Percentiles rank a stretch among this genome's conserved stretches.
These are phyloP conservation scores for Claviceps purpurea DNA, from an alignment of 2,329 filamentous ascomycete species.

Conservation along the genomic window DNA sequence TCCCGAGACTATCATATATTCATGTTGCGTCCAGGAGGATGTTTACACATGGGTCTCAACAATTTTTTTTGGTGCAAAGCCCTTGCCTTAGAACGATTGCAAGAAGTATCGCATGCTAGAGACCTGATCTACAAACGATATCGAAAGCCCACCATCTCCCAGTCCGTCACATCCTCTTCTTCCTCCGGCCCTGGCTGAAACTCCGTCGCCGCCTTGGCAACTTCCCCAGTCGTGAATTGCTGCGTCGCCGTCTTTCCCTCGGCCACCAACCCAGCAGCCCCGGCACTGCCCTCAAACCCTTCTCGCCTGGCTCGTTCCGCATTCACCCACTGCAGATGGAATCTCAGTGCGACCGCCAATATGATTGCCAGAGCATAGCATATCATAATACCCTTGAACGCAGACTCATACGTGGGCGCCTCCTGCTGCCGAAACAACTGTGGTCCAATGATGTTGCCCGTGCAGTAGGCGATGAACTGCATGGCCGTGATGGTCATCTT, in stretches of 20 bases:
- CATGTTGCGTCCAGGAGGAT: too few relatives aligned
- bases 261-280: constrained; percentile 25
- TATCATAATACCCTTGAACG: constrained; percentile 41
- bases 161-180: constrained; percentile 47
- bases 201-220: constrained; percentile 19
- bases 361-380: constrained; percentile 39
- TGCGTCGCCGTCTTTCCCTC: constrained; percentile 21
- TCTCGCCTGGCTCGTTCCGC: constrained; percentile 26
- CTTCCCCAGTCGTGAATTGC: constrained; percentile 9
- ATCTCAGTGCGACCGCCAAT: constrained; percentile 29
- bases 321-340: constrained; percentile 35
- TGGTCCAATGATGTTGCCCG: constrained; percentile 42
- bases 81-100: too few relatives aligned
- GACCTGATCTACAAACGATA: constrained; percentile 31
- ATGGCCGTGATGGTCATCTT: constrained; percentile 46
- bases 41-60: too few relatives aligned
- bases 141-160: constrained; percentile 44
- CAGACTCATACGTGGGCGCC: constrained; percentile 37
- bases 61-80: too few relatives aligned
- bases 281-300: constrained; percentile 30
- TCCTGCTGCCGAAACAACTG: constrained; percentile 39
- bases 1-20: too few relatives aligned
- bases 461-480: constrained; percentile 41
- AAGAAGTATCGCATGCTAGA: too few relatives aligned
- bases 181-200: constrained; percentile 29